A percentile compares a stretch with the other conserved stretches of the same genome.
Conservation (phyloP, 441 rosid species). For the Erodium texanum region DNA sequence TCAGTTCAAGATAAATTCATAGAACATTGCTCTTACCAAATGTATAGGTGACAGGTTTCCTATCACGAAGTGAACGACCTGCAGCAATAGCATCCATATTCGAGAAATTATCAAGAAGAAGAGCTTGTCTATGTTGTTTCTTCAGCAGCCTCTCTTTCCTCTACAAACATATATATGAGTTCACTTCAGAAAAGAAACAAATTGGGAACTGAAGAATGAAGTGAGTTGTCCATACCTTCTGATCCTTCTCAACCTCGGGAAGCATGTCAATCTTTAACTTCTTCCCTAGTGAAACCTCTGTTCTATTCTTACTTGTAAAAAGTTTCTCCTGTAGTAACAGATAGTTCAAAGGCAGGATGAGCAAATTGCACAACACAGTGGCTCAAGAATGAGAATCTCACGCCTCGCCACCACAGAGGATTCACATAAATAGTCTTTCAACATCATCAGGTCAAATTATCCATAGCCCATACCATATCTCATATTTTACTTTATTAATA, state of each 20-base stretch:
- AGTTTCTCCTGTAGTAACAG: slow-evolving; percentile 76
- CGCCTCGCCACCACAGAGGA: not conserved
- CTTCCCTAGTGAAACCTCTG: slow-evolving; percentile 80
- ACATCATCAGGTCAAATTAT: too few species aligned
- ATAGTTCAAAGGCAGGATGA: slow-evolving; percentile 7
- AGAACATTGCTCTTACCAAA: slow-evolving; percentile 54
- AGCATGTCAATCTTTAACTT: slow-evolving; percentile 86
- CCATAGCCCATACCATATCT: too few species aligned
- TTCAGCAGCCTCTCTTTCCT: slow-evolving; percentile 89
- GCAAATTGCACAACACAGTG: not conserved
- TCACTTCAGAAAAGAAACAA: slow-evolving; percentile 6
- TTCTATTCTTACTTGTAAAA: slow-evolving; percentile 68
- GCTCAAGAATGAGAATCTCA: not conserved
- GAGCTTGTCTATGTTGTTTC: slow-evolving; percentile 93
- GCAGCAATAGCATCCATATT: slow-evolving; percentile 67
- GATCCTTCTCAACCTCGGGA: slow-evolving; percentile 92
- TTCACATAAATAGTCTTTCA: too few species aligned
- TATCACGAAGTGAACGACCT: slow-evolving; percentile 94
- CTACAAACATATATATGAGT: slow-evolving; percentile 26
- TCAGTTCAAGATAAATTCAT: not conserved
- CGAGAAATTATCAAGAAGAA: slow-evolving; percentile 78
- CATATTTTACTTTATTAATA: too few species aligned
- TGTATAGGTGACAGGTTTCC: slow-evolving; percentile 95
- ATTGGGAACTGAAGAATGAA: slow-evolving; percentile 1
- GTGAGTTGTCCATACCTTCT: slow-evolving; percentile 50